Percentiles rank a stretch among this genome's conserved stretches.
Evolutionary conservation across 148 eudicot species (phyloP).

Genomic region (Amaranthus palmeri): DNA sequence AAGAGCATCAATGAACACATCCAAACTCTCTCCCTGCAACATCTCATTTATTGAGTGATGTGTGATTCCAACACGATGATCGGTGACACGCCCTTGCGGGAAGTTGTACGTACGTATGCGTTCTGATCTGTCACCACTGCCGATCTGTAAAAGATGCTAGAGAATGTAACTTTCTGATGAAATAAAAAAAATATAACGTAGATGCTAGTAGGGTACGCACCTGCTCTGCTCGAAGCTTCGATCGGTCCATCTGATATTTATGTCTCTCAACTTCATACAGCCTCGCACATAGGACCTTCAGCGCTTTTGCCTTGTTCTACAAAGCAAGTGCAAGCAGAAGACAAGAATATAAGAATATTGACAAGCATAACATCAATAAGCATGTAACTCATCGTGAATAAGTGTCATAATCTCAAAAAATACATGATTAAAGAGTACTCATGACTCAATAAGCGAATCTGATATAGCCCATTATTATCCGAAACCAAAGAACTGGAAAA

Average conservation of each 20-base stretch:
- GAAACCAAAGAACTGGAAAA: too few species aligned
- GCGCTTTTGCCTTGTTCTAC: conserved; percentile 92
- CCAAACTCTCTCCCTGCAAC: conserved; percentile 78
- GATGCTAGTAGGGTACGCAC: conserved; percentile 24
- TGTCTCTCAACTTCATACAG: conserved; percentile 82
- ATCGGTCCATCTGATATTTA: conserved; percentile 47
- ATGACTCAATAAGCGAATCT: too few species aligned
- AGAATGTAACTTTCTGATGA: not conserved
- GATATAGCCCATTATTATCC: too few species aligned
- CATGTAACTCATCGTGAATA: not conserved
- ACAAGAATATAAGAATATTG: not conserved
- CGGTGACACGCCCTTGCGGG: conserved; percentile 96
- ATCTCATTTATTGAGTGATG: conserved; percentile 66
- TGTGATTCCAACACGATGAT: conserved; percentile 90
- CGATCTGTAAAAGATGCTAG: conserved; percentile 46
- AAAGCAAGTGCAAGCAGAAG: conserved; percentile 12
- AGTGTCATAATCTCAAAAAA: too few species aligned
- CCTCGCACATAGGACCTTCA: conserved; percentile 83
- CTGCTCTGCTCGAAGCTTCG: conserved; percentile 82
- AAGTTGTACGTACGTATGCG: conserved; percentile 97
- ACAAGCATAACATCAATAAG: not conserved
- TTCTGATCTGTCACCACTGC: conserved; percentile 95
- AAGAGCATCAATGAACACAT: conserved; percentile 71
- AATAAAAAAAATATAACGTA: not conserved
- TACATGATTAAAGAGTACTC: too few species aligned